phyloP scores from a whole-genome alignment of 148 eudicot species.

The Rhododendron ferrugineum region DNA sequence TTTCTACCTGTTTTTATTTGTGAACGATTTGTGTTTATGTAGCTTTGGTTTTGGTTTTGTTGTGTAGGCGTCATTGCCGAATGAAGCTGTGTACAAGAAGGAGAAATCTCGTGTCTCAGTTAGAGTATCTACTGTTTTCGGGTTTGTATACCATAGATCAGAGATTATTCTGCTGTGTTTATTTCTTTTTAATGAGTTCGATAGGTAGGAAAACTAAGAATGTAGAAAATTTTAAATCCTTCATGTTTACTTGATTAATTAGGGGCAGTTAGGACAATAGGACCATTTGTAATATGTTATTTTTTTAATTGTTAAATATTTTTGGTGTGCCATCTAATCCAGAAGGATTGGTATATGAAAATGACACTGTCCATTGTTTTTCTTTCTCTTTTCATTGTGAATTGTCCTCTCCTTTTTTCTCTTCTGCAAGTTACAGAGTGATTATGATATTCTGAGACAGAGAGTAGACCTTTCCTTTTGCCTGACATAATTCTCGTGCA shows the following conservation, averaged over 20 bases:
- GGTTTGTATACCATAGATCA: background rate
- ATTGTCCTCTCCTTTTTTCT: background rate
- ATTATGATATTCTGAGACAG: too few relatives aligned
- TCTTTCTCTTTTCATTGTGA: background rate
- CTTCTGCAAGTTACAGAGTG: background rate
- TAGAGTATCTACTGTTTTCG: background rate
- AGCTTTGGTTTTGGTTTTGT: background rate
- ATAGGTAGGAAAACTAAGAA: background rate
- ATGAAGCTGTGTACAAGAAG: constrained; percentile 67
- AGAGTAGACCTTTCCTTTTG: too few relatives aligned
- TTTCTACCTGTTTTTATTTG: background rate
- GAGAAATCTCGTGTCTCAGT: constrained; percentile 71
- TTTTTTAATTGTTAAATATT: background rate
- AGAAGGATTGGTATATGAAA: background rate
- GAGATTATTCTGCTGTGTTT: background rate
- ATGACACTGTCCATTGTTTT: background rate
- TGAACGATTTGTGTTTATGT: background rate
- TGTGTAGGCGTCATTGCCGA: constrained; percentile 63
- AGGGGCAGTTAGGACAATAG: too few relatives aligned
- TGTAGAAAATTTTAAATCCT: background rate
- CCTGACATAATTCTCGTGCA: too few relatives aligned
- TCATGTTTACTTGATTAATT: background rate
- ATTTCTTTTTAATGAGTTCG: background rate
- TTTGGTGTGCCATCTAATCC: background rate
- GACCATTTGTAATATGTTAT: too few relatives aligned